Conservation (phyloP, 371 early-diverging fungal genomes). For the Entomophthora muscae region DNA sequence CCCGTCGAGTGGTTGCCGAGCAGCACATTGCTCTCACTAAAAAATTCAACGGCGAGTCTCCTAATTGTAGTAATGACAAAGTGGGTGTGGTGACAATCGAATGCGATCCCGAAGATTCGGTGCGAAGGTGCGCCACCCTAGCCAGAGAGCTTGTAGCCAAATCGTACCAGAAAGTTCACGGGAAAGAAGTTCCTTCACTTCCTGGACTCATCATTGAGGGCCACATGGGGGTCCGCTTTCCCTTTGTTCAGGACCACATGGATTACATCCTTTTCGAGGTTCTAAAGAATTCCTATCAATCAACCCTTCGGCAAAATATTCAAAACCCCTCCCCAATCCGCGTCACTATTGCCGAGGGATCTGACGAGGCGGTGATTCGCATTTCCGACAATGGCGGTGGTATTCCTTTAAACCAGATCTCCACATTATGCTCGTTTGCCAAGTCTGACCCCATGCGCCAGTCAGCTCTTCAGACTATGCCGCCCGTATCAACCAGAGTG, state of each 20-base stretch:
- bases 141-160: conserved; percentile 16
- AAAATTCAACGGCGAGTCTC: conserved; percentile 17
- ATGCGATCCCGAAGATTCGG: conserved; percentile 23
- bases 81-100: conserved; percentile 24
- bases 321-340: conserved; percentile 39
- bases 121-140: conserved; percentile 25
- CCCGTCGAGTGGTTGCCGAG: conserved; percentile 78
- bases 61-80: background rate
- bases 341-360: conserved; percentile 62
- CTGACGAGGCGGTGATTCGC: conserved; percentile 64
- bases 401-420: conserved; percentile 24
- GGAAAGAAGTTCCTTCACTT: conserved; percentile 7
- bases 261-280: conserved; percentile 89
- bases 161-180: conserved; percentile 15
- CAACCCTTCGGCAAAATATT: conserved; percentile 16
- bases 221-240: conserved; percentile 32
- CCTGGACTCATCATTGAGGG: conserved; percentile 41
- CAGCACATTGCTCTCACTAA: conserved; percentile 74
- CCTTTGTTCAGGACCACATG: conserved; percentile 80
- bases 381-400: conserved; percentile 87
- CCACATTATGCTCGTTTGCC: conserved; percentile 2
- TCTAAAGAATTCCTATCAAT: conserved; percentile 69
- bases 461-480: background rate
- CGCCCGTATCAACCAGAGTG: conserved; percentile 25
- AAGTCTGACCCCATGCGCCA: background rate